These are phyloP conservation scores for Meira nashicola DNA, from an alignment of 1,284 basidiomycete genomes.

Conservation along the genomic window DNA sequence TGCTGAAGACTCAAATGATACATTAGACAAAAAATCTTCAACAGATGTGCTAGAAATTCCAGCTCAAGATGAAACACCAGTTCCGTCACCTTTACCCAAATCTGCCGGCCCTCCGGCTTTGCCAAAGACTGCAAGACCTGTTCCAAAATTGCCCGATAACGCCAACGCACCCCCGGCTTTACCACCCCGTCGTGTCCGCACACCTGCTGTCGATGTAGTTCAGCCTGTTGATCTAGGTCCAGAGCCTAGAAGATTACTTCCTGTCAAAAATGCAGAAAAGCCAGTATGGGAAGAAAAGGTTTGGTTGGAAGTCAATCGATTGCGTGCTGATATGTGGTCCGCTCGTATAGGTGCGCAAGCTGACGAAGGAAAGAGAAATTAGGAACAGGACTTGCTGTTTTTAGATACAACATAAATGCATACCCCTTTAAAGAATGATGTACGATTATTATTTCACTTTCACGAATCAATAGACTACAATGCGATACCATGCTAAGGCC, in stretches of 20 bases:
- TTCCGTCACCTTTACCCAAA: constrained; percentile 7
- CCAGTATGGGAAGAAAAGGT: constrained; percentile 44
- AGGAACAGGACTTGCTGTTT: no score
- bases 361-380: no score
- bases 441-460: not conserved
- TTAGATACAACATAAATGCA: not conserved
- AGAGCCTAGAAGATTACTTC: constrained; percentile 12
- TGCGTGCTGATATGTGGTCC: constrained; percentile 40
- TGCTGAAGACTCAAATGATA: not conserved
- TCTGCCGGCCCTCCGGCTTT: constrained; percentile 1
- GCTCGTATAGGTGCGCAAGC: constrained; percentile 21
- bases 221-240: not conserved
- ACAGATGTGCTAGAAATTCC: constrained; percentile 13
- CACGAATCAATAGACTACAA: not conserved
- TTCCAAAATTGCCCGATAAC: constrained; percentile 19
- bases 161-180: constrained; percentile 15
- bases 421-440: not conserved
- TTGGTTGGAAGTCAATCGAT: constrained; percentile 39
- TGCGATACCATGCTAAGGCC: constrained; percentile 1
- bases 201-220: not conserved
- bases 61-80: not conserved
- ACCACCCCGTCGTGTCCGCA: constrained; percentile 19
- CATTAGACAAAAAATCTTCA: not conserved
- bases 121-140: constrained; percentile 4
- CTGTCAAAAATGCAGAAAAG: constrained; percentile 17